A percentile compares a stretch with the other conserved stretches of the same genome.
These are phyloP conservation scores for Heritiera fomes DNA, from an alignment of 345 rosid species.

Conservation along the genomic window DNA sequence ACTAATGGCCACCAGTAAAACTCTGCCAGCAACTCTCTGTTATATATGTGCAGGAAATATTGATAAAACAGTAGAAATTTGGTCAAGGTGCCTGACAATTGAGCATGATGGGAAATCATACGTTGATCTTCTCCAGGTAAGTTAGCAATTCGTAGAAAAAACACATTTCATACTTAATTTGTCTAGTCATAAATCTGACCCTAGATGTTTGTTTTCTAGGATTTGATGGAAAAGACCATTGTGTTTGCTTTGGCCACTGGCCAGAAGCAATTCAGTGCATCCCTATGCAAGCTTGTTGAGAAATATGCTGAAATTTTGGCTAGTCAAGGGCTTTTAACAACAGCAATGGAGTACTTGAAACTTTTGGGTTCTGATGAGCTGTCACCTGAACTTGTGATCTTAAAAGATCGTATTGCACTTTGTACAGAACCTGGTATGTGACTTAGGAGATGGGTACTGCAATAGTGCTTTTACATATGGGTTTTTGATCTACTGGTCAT, in stretches of 20 bases:
- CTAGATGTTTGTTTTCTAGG: conserved; percentile 49
- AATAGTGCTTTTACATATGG: neutral
- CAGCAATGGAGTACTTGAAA: conserved; percentile 94
- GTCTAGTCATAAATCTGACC: conserved; percentile 19
- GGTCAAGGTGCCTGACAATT: conserved; percentile 80
- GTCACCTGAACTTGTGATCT: conserved; percentile 82
- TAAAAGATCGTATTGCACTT: conserved; percentile 78
- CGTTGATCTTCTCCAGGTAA: conserved; percentile 92
- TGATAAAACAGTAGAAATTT: conserved; percentile 97
- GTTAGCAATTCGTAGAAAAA: conserved; percentile 31
- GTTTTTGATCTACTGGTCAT: neutral
- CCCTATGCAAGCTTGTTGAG: conserved; percentile 95
- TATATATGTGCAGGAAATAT: conserved; percentile 96
- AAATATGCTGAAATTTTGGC: conserved; percentile 96
- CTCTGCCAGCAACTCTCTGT: conserved; percentile 91
- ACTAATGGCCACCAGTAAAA: conserved; percentile 73
- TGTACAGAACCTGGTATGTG: conserved; percentile 72
- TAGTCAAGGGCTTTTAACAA: conserved; percentile 81
- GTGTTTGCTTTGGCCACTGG: conserved; percentile 95
- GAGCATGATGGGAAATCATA: conserved; percentile 72
- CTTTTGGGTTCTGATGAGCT: conserved; percentile 83
- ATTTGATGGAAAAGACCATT: conserved; percentile 98
- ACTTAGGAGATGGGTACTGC: neutral
- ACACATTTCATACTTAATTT: neutral
- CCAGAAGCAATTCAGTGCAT: conserved; percentile 84